Conservation (phyloP, 768 basidiomycete species). For the Phanerodontia chrysosporium region DNA sequence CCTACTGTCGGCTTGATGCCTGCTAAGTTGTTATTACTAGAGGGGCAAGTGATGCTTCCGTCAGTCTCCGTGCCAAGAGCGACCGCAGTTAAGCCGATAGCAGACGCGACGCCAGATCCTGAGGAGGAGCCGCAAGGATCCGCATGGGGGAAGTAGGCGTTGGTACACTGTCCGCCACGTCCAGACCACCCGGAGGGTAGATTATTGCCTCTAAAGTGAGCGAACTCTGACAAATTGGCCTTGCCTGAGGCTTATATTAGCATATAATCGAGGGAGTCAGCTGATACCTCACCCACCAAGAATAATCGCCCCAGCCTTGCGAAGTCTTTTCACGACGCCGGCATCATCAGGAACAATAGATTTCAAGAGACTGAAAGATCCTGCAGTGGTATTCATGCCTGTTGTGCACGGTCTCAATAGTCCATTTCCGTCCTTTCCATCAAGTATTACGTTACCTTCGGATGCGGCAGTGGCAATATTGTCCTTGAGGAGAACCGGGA, state of each 20-base stretch:
- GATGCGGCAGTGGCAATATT: constrained; percentile 32
- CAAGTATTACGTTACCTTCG: constrained; percentile 23
- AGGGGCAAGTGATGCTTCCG: constrained; percentile 45
- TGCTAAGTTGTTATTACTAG: constrained; percentile 37
- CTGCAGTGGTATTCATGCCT: constrained; percentile 37
- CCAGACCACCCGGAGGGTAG: constrained; percentile 42
- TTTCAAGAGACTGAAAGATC: constrained; percentile 30
- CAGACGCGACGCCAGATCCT: constrained; percentile 45
- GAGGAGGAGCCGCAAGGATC: constrained; percentile 51
- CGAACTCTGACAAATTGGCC: constrained; percentile 42
- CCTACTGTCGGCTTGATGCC: constrained; percentile 37
- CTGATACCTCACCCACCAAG: constrained; percentile 23
- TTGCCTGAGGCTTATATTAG: constrained; percentile 22
- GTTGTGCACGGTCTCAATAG: neutral
- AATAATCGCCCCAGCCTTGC: constrained; percentile 35
- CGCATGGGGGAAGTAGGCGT: constrained; percentile 39
- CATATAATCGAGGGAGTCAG: neutral
- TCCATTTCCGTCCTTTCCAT: neutral
- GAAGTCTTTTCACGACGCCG: constrained; percentile 27
- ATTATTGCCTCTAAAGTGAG: constrained; percentile 32
- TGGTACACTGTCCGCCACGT: constrained; percentile 41
- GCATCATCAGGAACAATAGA: constrained; percentile 33
- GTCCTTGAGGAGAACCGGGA: constrained; percentile 34
- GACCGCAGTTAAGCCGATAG: constrained; percentile 40
- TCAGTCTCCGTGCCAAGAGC: constrained; percentile 45